Base-by-base conservation (phyloP, 1,284 basidiomycete genomes). In the Trametes polyzona region DNA sequence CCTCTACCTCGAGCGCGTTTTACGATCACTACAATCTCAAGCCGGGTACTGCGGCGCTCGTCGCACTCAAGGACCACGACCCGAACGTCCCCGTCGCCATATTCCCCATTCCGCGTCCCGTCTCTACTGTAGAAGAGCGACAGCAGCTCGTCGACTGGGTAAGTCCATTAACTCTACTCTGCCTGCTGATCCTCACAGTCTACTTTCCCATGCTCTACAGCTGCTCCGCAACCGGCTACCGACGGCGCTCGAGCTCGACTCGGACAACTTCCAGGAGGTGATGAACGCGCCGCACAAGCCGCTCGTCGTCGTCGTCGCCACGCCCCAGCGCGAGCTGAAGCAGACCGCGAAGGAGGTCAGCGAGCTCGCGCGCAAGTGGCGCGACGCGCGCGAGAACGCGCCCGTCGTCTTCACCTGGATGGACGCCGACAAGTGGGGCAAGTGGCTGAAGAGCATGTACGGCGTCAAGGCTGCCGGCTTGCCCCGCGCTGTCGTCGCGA, bases 361-460 rank as follows among this genome's bases (percentile, higher is more conserved):
- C 27, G 78, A 82, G 47, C 75, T 90, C 14, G 84, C 85, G 0
- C 76, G 76, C 58, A 83, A 84, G 55, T 95, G 92, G 94, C 80
- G 79, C 48, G 63, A 75, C 39, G 73, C 74, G 59, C 79, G 76
- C 10, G 69, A 64, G 26, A 59, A 68, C n/a, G 75, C 71, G 9
- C 83, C 87, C 14, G 87, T 96, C 0, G 82, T 94, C 50, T 96
- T 95, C 73, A 82, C 87, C 8, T 92, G 87, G 85, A 94, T 96
- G 82, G 91, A 96, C 67, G 82, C 77, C 0, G 84, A 84, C 23
- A 82, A 80, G 69, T 96, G 94, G 93, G 78, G 74, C 17, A 86
- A 82, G 52, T 96, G 93, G 93, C 76, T 96, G 73, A 93, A 90
- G 78, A 87, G 85, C 63, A 93, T 93, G 83, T 96, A 96, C 71